Base-by-base conservation (phyloP, 495 filamentous ascomycete species). In the Cairneyella variabilis region DNA sequence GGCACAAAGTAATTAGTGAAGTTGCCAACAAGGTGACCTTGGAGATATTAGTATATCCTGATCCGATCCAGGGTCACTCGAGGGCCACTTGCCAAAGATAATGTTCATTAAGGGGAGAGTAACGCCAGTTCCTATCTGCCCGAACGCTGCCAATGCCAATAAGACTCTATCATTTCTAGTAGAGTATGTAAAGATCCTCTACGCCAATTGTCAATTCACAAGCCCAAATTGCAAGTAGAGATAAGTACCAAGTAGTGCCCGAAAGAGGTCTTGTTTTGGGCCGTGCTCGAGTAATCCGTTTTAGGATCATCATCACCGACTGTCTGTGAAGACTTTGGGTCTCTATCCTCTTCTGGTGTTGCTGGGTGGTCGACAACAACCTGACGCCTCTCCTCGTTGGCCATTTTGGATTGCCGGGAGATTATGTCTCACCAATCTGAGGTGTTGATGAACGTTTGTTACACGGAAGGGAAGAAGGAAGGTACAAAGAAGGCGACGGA, bases 211-310 rank as follows among this genome's bases (percentile, higher is more conserved):
- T 40, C 50, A 32, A 40, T 3, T 25, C 18, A 11, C n/a, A 4
- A 1, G 18, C 9, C 7, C 20, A 3, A 18, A 25, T 39, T 39
- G 20, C 18, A 42, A 27, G 11, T 6, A 21, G 28, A 30, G 17
- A 34, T 18, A 11, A 6, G 9, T 54, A 61, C 59, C 38, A 57
- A 27, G 28, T 57, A 64, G 39, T 58, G 18, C 4, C 21, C 18
- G 41, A 60, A 85, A 16, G 81, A 72, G 69, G 87, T 84, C 67
- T 79, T 76, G 41, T 86, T 69, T 22, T 82, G 71, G 0, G 84
- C 75, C 23, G 75, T 53, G 83, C 83, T 30, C 78, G 83, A 60
- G 86, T 62, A 62, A 44, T 62, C 54, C 3, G 54, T 30, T 22
- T 50, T 48, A 17, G 38, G 45, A 16, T 40, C 36, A 41, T 43